These are phyloP conservation scores for Neopestalotiopsis rosae DNA, from an alignment of 2,329 filamentous ascomycete genomes.

Conservation along the genomic window DNA sequence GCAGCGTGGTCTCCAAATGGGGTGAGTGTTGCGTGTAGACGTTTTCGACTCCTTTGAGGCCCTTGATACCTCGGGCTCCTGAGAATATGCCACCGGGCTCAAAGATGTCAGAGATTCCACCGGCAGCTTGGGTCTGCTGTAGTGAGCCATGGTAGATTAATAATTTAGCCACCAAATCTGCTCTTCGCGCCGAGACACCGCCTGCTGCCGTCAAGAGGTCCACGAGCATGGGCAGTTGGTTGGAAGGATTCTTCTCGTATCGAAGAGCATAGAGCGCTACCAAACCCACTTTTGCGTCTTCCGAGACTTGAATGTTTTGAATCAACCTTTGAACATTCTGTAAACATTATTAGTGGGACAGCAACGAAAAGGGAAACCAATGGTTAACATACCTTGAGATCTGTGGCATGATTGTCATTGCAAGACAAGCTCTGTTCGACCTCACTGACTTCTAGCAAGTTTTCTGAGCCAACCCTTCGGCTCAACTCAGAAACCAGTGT, in stretches of 20 bases:
- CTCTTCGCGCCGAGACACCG: conserved; percentile 75
- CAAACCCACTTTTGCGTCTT: conserved; percentile 85
- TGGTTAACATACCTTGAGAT: conserved; percentile 74
- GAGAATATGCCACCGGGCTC: conserved; percentile 91
- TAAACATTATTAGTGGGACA: conserved; percentile 28
- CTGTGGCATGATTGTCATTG: conserved; percentile 90
- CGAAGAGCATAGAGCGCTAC: conserved; percentile 95
- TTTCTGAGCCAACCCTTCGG: conserved; percentile 83
- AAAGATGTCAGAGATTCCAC: conserved; percentile 89
- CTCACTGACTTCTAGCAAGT: conserved; percentile 93
- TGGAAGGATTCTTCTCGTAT: conserved; percentile 86
- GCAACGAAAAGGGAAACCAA: no score
- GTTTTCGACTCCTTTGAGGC: conserved; percentile 96
- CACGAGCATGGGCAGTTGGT: conserved; percentile 81
- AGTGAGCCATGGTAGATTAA: conserved; percentile 86
- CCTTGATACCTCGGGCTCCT: conserved; percentile 87
- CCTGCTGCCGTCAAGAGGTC: conserved; percentile 86
- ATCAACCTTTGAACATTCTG: conserved; percentile 87
- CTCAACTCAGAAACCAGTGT: conserved; percentile 94
- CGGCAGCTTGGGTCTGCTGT: conserved; percentile 75
- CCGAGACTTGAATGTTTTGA: conserved; percentile 75
- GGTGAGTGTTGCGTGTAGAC: conserved; percentile 98
- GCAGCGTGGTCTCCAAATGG: conserved; percentile 82
- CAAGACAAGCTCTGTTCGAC: conserved; percentile 96
- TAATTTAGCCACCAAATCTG: conserved; percentile 81